A percentile compares a stretch with the other conserved stretches of the same genome.
phyloP scores from a whole-genome alignment of 1,139 yeast species.

The Hyphopichia fennica region DNA sequence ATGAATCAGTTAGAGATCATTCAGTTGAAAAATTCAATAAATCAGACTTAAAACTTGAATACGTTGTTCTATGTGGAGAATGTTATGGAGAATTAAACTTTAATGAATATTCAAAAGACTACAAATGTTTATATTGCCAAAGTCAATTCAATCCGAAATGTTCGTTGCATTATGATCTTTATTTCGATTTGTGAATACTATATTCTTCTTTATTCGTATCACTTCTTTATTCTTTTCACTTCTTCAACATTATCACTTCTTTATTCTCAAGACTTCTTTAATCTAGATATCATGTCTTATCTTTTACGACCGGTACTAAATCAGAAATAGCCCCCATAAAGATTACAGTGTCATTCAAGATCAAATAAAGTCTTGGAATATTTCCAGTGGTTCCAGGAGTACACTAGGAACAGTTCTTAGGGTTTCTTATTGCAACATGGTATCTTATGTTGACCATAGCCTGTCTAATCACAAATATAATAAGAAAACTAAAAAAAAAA shows the following conservation, averaged over 20 bases:
- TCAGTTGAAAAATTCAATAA: constrained; percentile 2
- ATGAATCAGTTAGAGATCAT: constrained; percentile 12
- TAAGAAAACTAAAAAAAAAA: no score
- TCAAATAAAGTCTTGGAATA: no score
- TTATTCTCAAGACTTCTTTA: no score
- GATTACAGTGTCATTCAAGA: no score
- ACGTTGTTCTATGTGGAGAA: constrained; percentile 38
- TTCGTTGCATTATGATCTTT: constrained; percentile 34
- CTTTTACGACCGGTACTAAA: no score
- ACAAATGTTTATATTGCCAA: constrained; percentile 26
- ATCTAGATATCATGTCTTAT: no score
- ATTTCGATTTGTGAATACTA: constrained; percentile 24
- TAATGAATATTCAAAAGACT: constrained; percentile 19
- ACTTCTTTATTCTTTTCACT: background rate
- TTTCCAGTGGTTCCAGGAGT: no score
- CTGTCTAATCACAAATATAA: no score
- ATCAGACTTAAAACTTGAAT: constrained; percentile 11
- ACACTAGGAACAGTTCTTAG: no score
- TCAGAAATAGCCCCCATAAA: no score
- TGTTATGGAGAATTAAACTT: constrained; percentile 33
- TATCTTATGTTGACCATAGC: no score
- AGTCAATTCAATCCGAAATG: constrained; percentile 40
- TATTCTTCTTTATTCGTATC: background rate
- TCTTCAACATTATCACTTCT: background rate
- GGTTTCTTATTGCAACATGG: no score